Evolutionary conservation across 2,329 filamentous ascomycete genomes (phyloP), one percentile per base, ranked within the genome.

Genomic region (Setomelanomma holmii): DNA sequence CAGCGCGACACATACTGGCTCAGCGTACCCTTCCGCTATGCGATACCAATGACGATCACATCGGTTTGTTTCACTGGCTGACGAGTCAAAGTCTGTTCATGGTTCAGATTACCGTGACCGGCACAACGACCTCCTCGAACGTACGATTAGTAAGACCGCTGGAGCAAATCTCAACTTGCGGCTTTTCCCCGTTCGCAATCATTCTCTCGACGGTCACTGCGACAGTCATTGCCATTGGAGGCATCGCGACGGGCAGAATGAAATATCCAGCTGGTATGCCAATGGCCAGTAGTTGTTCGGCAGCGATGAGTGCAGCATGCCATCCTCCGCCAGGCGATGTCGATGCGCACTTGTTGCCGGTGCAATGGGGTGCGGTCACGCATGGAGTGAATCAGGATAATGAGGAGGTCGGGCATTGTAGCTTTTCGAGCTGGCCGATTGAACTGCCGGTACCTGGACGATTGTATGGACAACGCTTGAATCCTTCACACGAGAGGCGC

Each of bases 1-100:
- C 78, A 80, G 39, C 68, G 76, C 14, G 55, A 43, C n/a, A 79
- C 74, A 0, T 78, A 80, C 43, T 79, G 72, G 54, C 71, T 79
- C 4, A 66, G 73, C 17, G 58, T 80, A 0, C 77, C 77, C 0
- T 78, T 68, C 54, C 65, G 66, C 14, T 76, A 75, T 36, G 66
- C 68, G 0, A 35, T 77, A 1, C 78, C 78, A 0, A 56, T 80
- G 2, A 61, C 74, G 14, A 35, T 63, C 0, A 1, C 67, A 0
- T 76, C 72, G 0, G 64, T 0, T 10, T 74, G 0, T 53, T 80
- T 10, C 78, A 80, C 48, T 80, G 76, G 77, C 66, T 80, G 1
- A 63, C 76, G 4, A 79, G 77, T 0, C 75, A 80, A 42, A 71
- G 66, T 20, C 45, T 81, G 10, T 81, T 79, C 59, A 53, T 80